Evolutionary conservation across 164 flowering plant genomes (phyloP).

Genomic region (Protea cynaroides): DNA sequence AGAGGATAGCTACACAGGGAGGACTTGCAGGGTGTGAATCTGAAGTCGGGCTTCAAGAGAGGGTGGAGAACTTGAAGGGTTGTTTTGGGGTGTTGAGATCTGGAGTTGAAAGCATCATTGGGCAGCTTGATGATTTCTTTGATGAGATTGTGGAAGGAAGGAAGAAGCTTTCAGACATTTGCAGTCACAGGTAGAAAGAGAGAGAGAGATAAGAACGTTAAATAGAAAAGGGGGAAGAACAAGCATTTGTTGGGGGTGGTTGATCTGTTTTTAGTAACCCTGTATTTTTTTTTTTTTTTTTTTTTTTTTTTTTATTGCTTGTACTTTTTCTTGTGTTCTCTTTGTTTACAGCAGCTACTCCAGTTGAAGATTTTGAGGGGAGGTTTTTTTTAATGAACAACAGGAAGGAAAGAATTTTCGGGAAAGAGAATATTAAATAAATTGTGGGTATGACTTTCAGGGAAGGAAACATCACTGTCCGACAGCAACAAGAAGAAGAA

Average conservation of each 20-base stretch:
- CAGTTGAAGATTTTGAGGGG: slow-evolving; percentile 9
- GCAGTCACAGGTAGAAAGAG: slow-evolving; percentile 65
- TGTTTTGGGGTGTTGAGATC: slow-evolving; percentile 61
- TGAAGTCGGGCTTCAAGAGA: slow-evolving; percentile 46
- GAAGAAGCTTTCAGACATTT: slow-evolving; percentile 81
- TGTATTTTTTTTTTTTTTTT: no score
- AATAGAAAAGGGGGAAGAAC: slow-evolving; percentile 3
- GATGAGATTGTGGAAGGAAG: slow-evolving; percentile 98
- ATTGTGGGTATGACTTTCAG: background rate
- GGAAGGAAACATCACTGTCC: slow-evolving; percentile 1
- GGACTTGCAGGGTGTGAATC: slow-evolving; percentile 35
- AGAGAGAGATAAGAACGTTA: background rate
- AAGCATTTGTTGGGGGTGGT: slow-evolving; percentile 10
- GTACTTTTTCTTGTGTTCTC: slow-evolving; percentile 5
- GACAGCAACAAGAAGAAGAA: slow-evolving; percentile 7
- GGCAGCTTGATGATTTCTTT: slow-evolving; percentile 89
- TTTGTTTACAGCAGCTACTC: slow-evolving; percentile 16
- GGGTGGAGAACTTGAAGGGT: slow-evolving; percentile 57
- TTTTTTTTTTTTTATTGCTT: background rate
- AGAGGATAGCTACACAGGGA: slow-evolving; percentile 32
- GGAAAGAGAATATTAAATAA: background rate
- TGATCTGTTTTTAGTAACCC: slow-evolving; percentile 7
- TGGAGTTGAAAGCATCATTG: slow-evolving; percentile 64
- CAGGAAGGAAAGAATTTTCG: background rate
- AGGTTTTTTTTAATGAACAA: slow-evolving; percentile 4